Evolutionary conservation across 192 early-diverging fungal species (phyloP), one percentile per base, ranked within the genome.

Genomic region (Chytriomyces sp.): DNA sequence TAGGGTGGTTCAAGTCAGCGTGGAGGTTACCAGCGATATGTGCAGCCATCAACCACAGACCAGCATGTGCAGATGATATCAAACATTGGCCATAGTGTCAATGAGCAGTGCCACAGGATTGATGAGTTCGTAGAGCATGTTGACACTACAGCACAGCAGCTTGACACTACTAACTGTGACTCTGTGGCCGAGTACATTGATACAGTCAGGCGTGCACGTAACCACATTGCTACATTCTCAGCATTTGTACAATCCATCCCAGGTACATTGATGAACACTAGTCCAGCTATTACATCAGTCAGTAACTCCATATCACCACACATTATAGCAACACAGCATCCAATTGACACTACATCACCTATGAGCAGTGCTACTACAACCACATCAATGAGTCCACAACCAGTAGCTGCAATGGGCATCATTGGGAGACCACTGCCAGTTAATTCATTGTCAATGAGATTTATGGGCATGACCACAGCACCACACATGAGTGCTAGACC

Each of bases 151-250:
- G 81, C 80, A 3, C 79, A 52, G 17, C 81, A 82, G 57, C 78
- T 86, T 8, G 85, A 86, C 39, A 77, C 72, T 36, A 78, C 84
- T 5, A 64, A 70, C n/a, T 84, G 82, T 59, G 40, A 84, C 44
- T 78, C 80, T 8, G 85, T 84, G 44, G 78, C 80, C 62, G 80
- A 80, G n/a, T 58, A 82, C 32, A 30, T 86, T 31, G 62, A 77
- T 19, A 76, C 79, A 22, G 33, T 54, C 14, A 39, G 44, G 5
- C 17, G 12, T 12, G 31, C 69, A 19, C 72, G 71, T 22, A 81
- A 86, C 19, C 81, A 86, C 34, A 74, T 82, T n/a, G 78, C 80
- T 28, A 77, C 68, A 3, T 59, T 73, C 49, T 72, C 72, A 14
- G 78, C 75, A 41, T 10, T 63, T n/a, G 38, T 63, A 36, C 59